These are phyloP conservation scores for Nicotiana benthamiana DNA, from an alignment of 257 asterid species.

Conservation along the genomic window DNA sequence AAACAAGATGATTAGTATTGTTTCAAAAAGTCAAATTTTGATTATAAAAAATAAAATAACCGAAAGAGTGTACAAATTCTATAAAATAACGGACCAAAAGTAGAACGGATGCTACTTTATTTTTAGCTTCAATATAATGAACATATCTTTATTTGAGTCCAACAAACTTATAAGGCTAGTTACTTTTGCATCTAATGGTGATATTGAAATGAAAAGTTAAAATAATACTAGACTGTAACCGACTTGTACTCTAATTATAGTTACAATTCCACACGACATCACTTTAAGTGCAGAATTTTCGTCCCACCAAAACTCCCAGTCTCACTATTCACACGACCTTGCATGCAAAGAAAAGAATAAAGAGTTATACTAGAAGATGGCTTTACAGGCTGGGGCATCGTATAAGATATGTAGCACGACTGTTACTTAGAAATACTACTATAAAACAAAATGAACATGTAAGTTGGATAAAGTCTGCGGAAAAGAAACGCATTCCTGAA, in stretches of 20 bases:
- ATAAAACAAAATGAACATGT: background rate
- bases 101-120: background rate
- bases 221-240: background rate
- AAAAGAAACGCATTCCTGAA: constrained; percentile 9
- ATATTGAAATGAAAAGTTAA: background rate
- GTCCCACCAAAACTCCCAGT: too few relatives aligned
- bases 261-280: background rate
- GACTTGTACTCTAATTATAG: background rate
- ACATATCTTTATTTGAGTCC: background rate
- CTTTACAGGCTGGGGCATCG: background rate
- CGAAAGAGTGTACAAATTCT: too few relatives aligned
- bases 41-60: too few relatives aligned
- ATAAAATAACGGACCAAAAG: too few relatives aligned
- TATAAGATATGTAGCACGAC: background rate
- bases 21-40: too few relatives aligned
- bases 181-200: background rate
- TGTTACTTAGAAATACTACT: too few relatives aligned
- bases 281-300: too few relatives aligned
- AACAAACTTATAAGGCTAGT: background rate
- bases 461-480: constrained; percentile 14
- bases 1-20: too few relatives aligned
- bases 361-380: background rate
- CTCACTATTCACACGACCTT: background rate
- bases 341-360: background rate
- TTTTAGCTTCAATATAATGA: background rate